Evolutionary conservation across 2,329 filamentous ascomycete genomes (phyloP).

Genomic region (Diaporthe sp.): DNA sequence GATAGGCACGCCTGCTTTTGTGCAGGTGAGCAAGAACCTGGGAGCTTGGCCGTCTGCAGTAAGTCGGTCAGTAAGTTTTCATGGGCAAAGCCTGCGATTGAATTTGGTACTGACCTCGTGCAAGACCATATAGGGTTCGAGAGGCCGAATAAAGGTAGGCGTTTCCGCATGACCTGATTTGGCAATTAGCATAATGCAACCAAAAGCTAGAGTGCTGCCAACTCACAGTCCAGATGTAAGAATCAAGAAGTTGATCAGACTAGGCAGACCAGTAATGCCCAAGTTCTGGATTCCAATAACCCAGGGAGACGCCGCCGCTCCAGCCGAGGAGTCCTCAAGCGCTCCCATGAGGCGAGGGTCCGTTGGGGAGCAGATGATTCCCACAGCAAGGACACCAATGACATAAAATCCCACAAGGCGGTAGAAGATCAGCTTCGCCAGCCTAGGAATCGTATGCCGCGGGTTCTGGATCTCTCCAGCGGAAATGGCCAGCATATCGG

Average conservation of each 20-base stretch:
- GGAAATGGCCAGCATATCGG: conserved; percentile 42
- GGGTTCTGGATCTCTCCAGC: conserved; percentile 44
- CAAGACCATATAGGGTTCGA: conserved; percentile 17
- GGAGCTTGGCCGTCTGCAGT: conserved; percentile 58
- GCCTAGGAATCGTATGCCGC: conserved; percentile 42
- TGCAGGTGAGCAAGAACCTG: conserved; percentile 54
- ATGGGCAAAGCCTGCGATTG: neutral
- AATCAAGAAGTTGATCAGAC: conserved; percentile 78
- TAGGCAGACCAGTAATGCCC: conserved; percentile 71
- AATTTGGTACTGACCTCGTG: neutral
- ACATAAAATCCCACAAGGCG: conserved; percentile 52
- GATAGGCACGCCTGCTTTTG: conserved; percentile 57
- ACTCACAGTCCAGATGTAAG: conserved; percentile 53
- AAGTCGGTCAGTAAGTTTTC: neutral
- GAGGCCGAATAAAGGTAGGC: conserved; percentile 23
- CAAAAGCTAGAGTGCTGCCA: too few relatives aligned
- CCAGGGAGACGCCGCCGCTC: conserved; percentile 48
- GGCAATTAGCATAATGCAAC: neutral
- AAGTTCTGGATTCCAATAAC: conserved; percentile 75
- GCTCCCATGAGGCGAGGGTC: conserved; percentile 51
- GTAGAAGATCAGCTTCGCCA: conserved; percentile 48
- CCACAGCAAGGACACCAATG: conserved; percentile 47
- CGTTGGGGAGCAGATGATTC: conserved; percentile 51
- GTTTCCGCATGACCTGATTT: conserved; percentile 11
- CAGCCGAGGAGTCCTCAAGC: conserved; percentile 41